A percentile compares a stretch with the other conserved stretches of the same genome.
These are phyloP conservation scores for Grosmannia penicillata DNA, from an alignment of 2,329 filamentous ascomycete species.

Conservation along the genomic window DNA sequence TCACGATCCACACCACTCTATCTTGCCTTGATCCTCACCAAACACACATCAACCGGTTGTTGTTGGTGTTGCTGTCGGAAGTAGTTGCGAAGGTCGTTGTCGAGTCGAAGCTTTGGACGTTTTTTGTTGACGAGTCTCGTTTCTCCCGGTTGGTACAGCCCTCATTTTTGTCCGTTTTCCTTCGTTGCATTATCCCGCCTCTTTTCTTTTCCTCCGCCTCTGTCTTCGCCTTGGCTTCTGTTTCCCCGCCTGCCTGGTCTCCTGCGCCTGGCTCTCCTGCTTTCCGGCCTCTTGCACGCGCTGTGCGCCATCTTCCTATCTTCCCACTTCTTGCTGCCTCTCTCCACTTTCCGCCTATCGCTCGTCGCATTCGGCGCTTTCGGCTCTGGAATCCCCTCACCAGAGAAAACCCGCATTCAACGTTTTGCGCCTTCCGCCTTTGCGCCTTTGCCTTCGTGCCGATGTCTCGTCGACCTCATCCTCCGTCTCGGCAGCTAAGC, in stretches of 20 bases:
- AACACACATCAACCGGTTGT: slow-evolving; percentile 10
- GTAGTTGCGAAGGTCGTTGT: slow-evolving; percentile 11
- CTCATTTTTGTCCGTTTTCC: too few species aligned
- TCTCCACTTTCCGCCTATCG: neutral
- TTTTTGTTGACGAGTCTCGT: slow-evolving; percentile 1
- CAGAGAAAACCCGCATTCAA: too few species aligned
- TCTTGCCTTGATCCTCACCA: slow-evolving; percentile 6
- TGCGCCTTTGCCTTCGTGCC: too few species aligned
- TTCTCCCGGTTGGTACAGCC: too few species aligned
- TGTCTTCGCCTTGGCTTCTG: neutral
- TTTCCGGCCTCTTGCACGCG: neutral
- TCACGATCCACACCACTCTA: slow-evolving; percentile 9
- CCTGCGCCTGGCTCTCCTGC: neutral
- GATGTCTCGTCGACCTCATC: too few species aligned
- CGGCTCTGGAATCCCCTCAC: too few species aligned
- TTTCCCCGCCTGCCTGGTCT: neutral
- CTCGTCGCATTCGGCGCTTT: too few species aligned
- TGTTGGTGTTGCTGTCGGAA: slow-evolving; percentile 13
- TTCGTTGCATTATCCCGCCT: neutral
- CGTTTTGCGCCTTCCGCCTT: too few species aligned
- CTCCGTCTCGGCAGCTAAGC: too few species aligned
- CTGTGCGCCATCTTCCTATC: too few species aligned
- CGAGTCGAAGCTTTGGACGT: slow-evolving; percentile 6
- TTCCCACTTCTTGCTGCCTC: too few species aligned
- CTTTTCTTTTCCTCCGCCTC: neutral